Conservation (phyloP, 371 early-diverging fungal species). For the Apophysomyces trapeziformis region DNA sequence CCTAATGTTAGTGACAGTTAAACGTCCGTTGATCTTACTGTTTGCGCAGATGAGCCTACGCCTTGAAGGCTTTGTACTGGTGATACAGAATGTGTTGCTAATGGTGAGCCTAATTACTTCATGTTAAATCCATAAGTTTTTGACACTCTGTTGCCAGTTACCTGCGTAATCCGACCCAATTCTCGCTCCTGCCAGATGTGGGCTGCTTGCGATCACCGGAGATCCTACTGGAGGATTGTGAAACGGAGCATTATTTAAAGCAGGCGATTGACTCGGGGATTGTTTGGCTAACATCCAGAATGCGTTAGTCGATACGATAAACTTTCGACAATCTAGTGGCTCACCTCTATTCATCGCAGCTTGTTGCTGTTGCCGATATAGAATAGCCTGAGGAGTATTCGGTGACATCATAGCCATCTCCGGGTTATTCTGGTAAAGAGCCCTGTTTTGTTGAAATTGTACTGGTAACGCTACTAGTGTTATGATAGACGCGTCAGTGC, state of each 20-base stretch:
- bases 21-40: slow-evolving; percentile 13
- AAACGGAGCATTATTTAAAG: slow-evolving; percentile 38
- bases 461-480: slow-evolving; percentile 12
- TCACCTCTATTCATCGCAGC: slow-evolving; percentile 43
- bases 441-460: slow-evolving; percentile 38
- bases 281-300: slow-evolving; percentile 32
- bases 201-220: slow-evolving; percentile 38
- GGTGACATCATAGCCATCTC: slow-evolving; percentile 30
- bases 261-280: slow-evolving; percentile 52
- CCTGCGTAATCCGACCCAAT: slow-evolving; percentile 39
- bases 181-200: slow-evolving; percentile 33
- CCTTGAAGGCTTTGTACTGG: slow-evolving; percentile 35
- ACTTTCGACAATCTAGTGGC: background rate
- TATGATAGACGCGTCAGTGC: background rate
- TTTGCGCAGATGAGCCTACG: slow-evolving; percentile 35
- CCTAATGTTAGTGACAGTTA: background rate
- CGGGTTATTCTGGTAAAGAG: slow-evolving; percentile 29
- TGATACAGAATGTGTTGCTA: slow-evolving; percentile 34
- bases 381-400: slow-evolving; percentile 40
- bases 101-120: slow-evolving; percentile 21
- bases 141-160: slow-evolving; percentile 13
- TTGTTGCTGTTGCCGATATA: slow-evolving; percentile 46
- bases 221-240: slow-evolving; percentile 30
- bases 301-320: background rate
- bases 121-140: background rate